Evolutionary conservation across 129 eudicot genomes (phyloP), one percentile per base, ranked within the genome.

Genomic region (Flaveria bidentis): DNA sequence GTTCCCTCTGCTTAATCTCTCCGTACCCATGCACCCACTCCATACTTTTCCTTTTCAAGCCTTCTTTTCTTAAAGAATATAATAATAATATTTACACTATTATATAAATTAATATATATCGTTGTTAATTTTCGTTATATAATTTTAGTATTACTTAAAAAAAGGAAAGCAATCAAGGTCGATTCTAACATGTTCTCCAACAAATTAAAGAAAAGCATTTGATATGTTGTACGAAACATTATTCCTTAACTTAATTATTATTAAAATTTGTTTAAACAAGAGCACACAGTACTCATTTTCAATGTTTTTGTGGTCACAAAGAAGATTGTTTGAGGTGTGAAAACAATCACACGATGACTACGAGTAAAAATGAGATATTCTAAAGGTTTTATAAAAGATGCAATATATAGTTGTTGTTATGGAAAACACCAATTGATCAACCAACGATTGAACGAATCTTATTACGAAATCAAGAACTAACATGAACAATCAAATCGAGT

Each of bases 1-100:
- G 30, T 77, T 55, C 33, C 65, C 56, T 53, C 46, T 67, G 61
- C 15, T 62, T 7, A 18, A 20, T 18, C 46, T 75, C 33, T 77
- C 81, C 68, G 81, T 77, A 77, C 74, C 74, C 74, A 52, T 55
- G 41, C 45, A 14, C 81, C 75, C 45, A 28, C 57, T 68, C 75
- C 67, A 77, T 46, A 45, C 69, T 65, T 69, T 77, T 45, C n/a
- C 76, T 69, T 77, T 77, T 62, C 79, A 45, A 28, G 60, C 70
- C 39, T 45, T 18, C 15, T 71, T 52, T 33, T 51, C 5, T 2
- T 71, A 9, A 9, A 4, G 17, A 55, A 71, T 28, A 71, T 52
- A 50, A 26, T 30, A 17, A 20, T 33, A 46, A n/a, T 49, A 4
- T 23, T 6, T 17, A 46, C 33, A 36, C 41, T 36, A 36, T 4